These are phyloP conservation scores for Oxalis stricta DNA, from an alignment of 441 rosid species.

Conservation along the genomic window DNA sequence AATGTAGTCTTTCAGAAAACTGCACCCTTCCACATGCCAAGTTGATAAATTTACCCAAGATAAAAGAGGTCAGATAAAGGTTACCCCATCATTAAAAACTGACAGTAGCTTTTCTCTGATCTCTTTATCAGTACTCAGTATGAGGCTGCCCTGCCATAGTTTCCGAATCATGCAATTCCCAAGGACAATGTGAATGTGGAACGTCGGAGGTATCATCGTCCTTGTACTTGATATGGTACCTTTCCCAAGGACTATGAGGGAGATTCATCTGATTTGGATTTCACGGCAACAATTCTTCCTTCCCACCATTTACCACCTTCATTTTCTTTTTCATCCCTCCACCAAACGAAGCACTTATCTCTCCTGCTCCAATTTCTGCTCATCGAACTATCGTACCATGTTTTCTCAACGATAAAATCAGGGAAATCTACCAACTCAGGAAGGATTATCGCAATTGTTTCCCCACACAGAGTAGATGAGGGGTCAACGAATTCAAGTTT, in stretches of 20 bases:
- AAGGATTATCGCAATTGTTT: slow-evolving; percentile 39
- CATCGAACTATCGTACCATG: slow-evolving; percentile 46
- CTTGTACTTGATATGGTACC: slow-evolving; percentile 31
- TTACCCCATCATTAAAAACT: slow-evolving; percentile 40
- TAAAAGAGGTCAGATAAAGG: background rate
- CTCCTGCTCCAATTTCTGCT: slow-evolving; percentile 38
- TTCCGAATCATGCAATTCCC: slow-evolving; percentile 59
- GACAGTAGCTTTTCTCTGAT: slow-evolving; percentile 31
- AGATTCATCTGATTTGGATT: slow-evolving; percentile 39
- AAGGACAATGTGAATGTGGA: slow-evolving; percentile 43
- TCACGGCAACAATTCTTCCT: slow-evolving; percentile 35
- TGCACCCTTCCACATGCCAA: background rate
- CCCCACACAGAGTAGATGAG: slow-evolving; percentile 27
- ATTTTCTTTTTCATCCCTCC: slow-evolving; percentile 37
- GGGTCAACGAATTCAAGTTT: slow-evolving; percentile 41
- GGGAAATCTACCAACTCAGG: slow-evolving; percentile 48
- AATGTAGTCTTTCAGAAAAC: slow-evolving; percentile 2
- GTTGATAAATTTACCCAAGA: slow-evolving; percentile 4
- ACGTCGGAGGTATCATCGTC: slow-evolving; percentile 20
- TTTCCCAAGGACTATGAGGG: slow-evolving; percentile 74
- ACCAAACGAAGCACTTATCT: slow-evolving; percentile 59
- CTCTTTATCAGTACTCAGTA: slow-evolving; percentile 33
- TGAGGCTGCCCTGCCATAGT: slow-evolving; percentile 30
- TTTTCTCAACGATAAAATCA: slow-evolving; percentile 63
- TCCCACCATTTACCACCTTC: slow-evolving; percentile 64